Base-by-base conservation (phyloP, 1,139 yeast genomes). In the Arxiozyma telluris region DNA sequence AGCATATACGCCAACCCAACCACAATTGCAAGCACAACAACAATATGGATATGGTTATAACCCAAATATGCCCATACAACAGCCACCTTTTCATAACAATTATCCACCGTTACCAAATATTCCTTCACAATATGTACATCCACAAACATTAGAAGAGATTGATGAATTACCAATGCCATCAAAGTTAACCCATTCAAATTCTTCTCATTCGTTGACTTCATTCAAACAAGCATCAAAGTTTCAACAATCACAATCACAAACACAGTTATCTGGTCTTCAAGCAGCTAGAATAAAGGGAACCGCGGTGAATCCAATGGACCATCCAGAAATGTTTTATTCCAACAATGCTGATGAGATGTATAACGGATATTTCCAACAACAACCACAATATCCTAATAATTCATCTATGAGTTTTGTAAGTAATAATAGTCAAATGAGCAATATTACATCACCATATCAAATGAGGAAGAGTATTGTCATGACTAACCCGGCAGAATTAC, bases 401-500 rank as follows among this genome's bases (percentile, higher is more conserved):
- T 43, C 48, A 21, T 47, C 57, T 4, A 54, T 52, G 41, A 59
- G 52, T 27, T 34, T 57, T 52, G 42, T 39, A 41, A 52, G 60
- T 49, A 50, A 56, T 53, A 47, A 47, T 27, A 42, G 61, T 58
- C 46, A 64, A 58, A 46, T 60, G 56, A 30, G 61, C 54, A 51
- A 52, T 50, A 51, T 61, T 48, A 44, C 54, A 41, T 47, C 52
- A 38, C 79, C 82, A 18, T 76, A 74, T 56, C 80, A 75, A 58
- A 66, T 77, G 48, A 76, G 91, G 66, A 78, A 83, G 45, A 83
- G 89, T 41, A 84, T 85, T 53, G 88, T 82, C n/a, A 84, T 85
- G 90, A 76, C 83, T 58, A 82, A 85, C 61, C 90, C 93, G 1
- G 82, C 82, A 3, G 87, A 82, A 54, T 79, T 86, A 57, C 77